A percentile compares a stretch with the other conserved stretches of the same genome.
Conservation (phyloP, 2,329 filamentous ascomycete genomes). For the Dothiorella sarmentorum region DNA sequence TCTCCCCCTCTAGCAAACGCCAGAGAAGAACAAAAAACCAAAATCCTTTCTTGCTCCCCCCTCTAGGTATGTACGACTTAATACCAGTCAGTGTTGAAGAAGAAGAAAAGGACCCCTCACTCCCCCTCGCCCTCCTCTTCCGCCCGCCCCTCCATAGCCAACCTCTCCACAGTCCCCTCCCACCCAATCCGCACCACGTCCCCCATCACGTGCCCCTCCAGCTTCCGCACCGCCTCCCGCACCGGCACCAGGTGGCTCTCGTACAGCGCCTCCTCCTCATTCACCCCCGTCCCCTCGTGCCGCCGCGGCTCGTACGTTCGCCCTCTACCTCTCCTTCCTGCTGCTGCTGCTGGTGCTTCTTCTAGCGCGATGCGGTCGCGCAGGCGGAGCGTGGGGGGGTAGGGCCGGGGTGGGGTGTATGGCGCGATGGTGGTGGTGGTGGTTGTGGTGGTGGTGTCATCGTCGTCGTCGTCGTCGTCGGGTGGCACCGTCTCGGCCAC, state of each 20-base stretch:
- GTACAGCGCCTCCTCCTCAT: conserved; percentile 47
- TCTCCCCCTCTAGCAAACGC: no score
- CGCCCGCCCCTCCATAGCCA: neutral
- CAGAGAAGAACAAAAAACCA: no score
- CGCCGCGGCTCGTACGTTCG: conserved; percentile 45
- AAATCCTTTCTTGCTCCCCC: no score
- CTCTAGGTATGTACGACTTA: no score
- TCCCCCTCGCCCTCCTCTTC: neutral
- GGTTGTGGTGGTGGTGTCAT: conserved; percentile 27
- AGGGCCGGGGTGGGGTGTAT: conserved; percentile 40
- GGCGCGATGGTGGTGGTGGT: conserved; percentile 24
- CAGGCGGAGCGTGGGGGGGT: conserved; percentile 35
- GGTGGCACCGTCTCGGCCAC: conserved; percentile 46
- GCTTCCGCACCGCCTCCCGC: conserved; percentile 40
- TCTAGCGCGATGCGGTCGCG: conserved; percentile 39
- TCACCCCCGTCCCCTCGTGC: conserved; percentile 48
- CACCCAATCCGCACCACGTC: conserved; percentile 47
- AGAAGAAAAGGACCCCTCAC: no score
- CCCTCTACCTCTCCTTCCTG: conserved; percentile 40
- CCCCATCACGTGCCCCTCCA: conserved; percentile 40
- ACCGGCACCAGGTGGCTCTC: conserved; percentile 41
- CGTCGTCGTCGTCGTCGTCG: conserved; percentile 28
- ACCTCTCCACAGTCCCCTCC: conserved; percentile 35
- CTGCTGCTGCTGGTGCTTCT: no score
- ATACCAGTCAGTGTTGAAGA: no score